phyloP scores from a whole-genome alignment of 2,329 filamentous ascomycete genomes.

The Cladosporium sp. region DNA sequence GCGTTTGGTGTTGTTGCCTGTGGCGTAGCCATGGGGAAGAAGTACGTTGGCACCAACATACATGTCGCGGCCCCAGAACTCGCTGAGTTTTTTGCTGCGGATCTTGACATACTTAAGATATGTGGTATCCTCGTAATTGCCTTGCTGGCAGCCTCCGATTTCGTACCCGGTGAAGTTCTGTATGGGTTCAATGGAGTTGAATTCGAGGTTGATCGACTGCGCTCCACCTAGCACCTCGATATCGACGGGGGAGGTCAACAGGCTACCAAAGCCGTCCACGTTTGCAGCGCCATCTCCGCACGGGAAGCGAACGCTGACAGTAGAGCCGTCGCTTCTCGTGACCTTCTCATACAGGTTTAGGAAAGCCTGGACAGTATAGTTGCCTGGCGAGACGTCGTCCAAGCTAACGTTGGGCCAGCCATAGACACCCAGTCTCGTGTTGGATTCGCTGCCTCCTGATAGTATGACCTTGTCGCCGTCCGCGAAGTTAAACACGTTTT shows the following conservation, averaged over 20 bases:
- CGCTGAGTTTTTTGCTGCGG: conserved; percentile 38
- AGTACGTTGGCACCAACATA: conserved; percentile 41
- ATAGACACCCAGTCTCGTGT: conserved; percentile 34
- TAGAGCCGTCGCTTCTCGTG: conserved; percentile 40
- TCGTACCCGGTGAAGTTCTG: conserved; percentile 36
- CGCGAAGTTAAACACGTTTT: conserved; percentile 37
- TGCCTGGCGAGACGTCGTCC: conserved; percentile 33
- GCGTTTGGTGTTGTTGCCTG: conserved; percentile 32
- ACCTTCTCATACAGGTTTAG: conserved; percentile 39
- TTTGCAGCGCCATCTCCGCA: conserved; percentile 32
- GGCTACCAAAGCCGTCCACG: conserved; percentile 36
- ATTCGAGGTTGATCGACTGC: conserved; percentile 36
- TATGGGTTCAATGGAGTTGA: conserved; percentile 33
- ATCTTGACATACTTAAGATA: conserved; percentile 41
- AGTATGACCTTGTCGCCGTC: conserved; percentile 27
- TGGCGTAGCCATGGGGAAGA: conserved; percentile 38
- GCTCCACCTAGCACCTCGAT: conserved; percentile 31
- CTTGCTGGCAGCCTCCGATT: conserved; percentile 41
- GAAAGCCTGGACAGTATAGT: conserved; percentile 40
- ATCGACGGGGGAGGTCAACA: conserved; percentile 30
- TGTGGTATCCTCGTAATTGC: conserved; percentile 40
- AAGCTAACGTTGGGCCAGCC: conserved; percentile 39
- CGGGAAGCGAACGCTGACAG: conserved; percentile 38
- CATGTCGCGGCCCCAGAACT: conserved; percentile 40
- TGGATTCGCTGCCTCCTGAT: conserved; percentile 32